Evolutionary conservation across 208 protist genomes (phyloP).

Genomic region (Histomonas meleagridis): DNA sequence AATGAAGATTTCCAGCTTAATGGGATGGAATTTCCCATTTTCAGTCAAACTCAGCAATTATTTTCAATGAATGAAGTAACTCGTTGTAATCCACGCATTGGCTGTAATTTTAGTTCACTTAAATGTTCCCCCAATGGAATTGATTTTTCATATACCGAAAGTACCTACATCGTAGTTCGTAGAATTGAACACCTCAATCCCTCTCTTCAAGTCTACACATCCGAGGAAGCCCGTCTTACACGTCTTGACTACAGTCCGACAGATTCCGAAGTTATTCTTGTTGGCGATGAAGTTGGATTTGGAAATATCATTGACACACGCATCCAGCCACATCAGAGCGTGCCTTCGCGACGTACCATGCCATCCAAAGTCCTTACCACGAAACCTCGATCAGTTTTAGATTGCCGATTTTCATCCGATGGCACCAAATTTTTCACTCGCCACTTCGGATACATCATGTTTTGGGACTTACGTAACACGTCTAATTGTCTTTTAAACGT

Average conservation of each 20-base stretch:
- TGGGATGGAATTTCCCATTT: background rate
- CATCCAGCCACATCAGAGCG: background rate
- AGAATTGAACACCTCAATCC: background rate
- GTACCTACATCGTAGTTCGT: background rate
- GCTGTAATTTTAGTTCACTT: background rate
- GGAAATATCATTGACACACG: background rate
- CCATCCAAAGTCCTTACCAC: background rate
- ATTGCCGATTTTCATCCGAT: constrained; percentile 1
- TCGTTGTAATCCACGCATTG: background rate
- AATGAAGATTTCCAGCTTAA: background rate
- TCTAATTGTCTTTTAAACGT: background rate
- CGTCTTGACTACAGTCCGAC: background rate
- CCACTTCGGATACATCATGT: background rate
- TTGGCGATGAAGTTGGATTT: background rate
- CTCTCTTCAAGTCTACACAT: background rate
- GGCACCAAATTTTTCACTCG: background rate
- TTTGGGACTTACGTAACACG: background rate
- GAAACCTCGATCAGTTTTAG: background rate
- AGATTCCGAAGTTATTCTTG: background rate
- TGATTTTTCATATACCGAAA: background rate
- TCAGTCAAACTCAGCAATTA: background rate
- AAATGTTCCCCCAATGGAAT: background rate
- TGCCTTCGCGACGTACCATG: background rate
- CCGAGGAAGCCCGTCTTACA: background rate
- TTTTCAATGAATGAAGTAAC: background rate